These are phyloP conservation scores for Gremmenia infestans DNA, from an alignment of 2,329 filamentous ascomycete species.

Conservation along the genomic window DNA sequence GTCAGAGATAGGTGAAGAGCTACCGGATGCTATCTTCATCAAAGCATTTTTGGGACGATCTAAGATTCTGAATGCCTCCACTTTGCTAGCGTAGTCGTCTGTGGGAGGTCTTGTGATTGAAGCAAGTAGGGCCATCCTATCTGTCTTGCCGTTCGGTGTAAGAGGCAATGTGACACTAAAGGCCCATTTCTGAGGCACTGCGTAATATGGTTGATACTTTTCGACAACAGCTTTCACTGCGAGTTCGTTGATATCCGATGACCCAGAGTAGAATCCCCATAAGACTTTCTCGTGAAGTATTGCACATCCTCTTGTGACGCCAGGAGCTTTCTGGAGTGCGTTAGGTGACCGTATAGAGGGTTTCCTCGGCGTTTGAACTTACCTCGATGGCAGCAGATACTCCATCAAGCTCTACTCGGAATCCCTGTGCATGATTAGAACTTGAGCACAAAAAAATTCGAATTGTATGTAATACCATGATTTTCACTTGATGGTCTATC, in stretches of 20 bases:
- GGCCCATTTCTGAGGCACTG: slow-evolving; percentile 44
- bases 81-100: background rate
- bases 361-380: slow-evolving; percentile 10
- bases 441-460: background rate
- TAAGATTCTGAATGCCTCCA: background rate
- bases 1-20: too few relatives aligned
- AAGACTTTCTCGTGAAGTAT: slow-evolving; percentile 44
- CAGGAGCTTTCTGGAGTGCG: slow-evolving; percentile 27
- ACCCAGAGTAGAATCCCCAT: slow-evolving; percentile 44
- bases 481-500: slow-evolving; percentile 57
- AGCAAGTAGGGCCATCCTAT: slow-evolving; percentile 41
- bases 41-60: background rate
- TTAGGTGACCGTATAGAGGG: background rate
- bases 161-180: slow-evolving; percentile 42
- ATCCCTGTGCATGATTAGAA: slow-evolving; percentile 36
- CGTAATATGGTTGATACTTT: slow-evolving; percentile 49
- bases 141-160: slow-evolving; percentile 52
- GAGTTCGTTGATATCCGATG: slow-evolving; percentile 27
- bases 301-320: slow-evolving; percentile 43
- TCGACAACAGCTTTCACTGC: slow-evolving; percentile 11
- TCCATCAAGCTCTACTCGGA: slow-evolving; percentile 56
- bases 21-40: background rate
- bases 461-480: slow-evolving; percentile 39
- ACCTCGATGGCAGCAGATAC: slow-evolving; percentile 46
- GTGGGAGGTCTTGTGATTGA: background rate